phyloP scores from a whole-genome alignment of 75 land plant species.

The Isoetes taiwanensis region DNA sequence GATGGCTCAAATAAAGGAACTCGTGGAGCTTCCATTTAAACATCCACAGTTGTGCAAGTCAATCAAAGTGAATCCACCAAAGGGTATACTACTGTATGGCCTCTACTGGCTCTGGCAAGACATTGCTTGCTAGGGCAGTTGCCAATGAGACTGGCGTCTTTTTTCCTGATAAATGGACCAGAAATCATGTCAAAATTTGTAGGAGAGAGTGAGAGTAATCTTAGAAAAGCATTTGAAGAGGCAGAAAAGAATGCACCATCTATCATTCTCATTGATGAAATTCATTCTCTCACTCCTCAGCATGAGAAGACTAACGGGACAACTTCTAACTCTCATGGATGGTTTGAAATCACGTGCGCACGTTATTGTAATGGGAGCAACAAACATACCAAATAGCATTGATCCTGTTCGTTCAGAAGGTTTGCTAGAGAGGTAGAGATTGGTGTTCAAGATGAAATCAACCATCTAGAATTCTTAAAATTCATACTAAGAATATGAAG shows the following conservation, averaged over 20 bases:
- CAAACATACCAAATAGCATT: conserved; percentile 15
- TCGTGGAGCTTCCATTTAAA: conserved; percentile 5
- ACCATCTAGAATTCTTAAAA: conserved; percentile 14
- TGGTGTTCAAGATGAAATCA: conserved; percentile 16
- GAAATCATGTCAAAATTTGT: conserved; percentile 6
- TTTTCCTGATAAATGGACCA: conserved; percentile 4
- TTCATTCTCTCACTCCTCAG: background rate
- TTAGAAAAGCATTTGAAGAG: background rate
- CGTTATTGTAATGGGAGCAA: conserved; percentile 8
- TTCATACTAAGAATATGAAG: conserved; percentile 21
- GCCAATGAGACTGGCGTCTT: conserved; percentile 1
- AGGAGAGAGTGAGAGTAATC: conserved; percentile 2
- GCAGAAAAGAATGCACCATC: conserved; percentile 7
- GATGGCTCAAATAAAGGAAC: conserved; percentile 2
- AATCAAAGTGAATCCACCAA: background rate
- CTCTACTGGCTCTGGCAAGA: conserved; percentile 4
- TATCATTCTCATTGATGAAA: background rate
- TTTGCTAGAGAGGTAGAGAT: conserved; percentile 14
- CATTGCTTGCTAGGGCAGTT: background rate
- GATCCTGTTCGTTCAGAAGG: conserved; percentile 15
- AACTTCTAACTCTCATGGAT: conserved; percentile 4
- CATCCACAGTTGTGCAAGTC: conserved; percentile 9
- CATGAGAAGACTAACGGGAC: background rate
- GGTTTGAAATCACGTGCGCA: background rate
- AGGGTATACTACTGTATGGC: conserved; percentile 1